Evolutionary conservation across 2,329 filamentous ascomycete species (phyloP).

Genomic region (Fusarium gaditjirri): DNA sequence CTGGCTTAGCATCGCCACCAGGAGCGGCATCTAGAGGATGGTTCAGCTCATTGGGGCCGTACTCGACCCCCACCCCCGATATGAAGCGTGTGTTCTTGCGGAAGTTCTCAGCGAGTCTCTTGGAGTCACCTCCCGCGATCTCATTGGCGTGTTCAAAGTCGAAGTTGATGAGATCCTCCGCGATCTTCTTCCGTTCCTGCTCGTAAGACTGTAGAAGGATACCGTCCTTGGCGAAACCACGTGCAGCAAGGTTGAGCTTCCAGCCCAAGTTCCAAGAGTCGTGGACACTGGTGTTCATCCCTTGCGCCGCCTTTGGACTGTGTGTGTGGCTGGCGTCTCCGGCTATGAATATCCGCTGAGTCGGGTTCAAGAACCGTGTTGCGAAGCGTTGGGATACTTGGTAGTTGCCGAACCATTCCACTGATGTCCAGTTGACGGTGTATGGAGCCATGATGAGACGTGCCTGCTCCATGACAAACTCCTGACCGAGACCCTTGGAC

Average conservation of each 20-base stretch:
- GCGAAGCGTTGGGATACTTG: slow-evolving; percentile 77
- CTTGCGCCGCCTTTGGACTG: slow-evolving; percentile 77
- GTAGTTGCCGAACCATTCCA: slow-evolving; percentile 78
- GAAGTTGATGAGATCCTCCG: slow-evolving; percentile 67
- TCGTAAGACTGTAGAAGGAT: slow-evolving; percentile 69
- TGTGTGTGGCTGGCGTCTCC: slow-evolving; percentile 79
- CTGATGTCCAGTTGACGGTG: slow-evolving; percentile 65
- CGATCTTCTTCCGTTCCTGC: slow-evolving; percentile 69
- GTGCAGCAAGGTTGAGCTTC: slow-evolving; percentile 63
- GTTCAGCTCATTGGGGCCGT: slow-evolving; percentile 62
- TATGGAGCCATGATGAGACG: slow-evolving; percentile 69
- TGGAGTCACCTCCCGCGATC: slow-evolving; percentile 69
- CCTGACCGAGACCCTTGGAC: slow-evolving; percentile 60
- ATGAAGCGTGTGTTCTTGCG: slow-evolving; percentile 77
- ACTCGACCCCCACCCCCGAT: slow-evolving; percentile 74
- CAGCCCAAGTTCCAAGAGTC: slow-evolving; percentile 72
- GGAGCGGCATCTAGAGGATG: slow-evolving; percentile 49
- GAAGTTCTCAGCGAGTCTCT: slow-evolving; percentile 74
- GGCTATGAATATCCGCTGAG: slow-evolving; percentile 69
- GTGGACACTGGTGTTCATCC: slow-evolving; percentile 70
- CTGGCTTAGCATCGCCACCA: slow-evolving; percentile 60
- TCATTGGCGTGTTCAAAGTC: slow-evolving; percentile 67
- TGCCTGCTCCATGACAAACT: slow-evolving; percentile 76
- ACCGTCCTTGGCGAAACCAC: slow-evolving; percentile 63
- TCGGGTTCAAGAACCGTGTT: slow-evolving; percentile 71